Conservation (phyloP, 2,329 filamentous ascomycete species). For the Colletotrichum gigasporum region DNA sequence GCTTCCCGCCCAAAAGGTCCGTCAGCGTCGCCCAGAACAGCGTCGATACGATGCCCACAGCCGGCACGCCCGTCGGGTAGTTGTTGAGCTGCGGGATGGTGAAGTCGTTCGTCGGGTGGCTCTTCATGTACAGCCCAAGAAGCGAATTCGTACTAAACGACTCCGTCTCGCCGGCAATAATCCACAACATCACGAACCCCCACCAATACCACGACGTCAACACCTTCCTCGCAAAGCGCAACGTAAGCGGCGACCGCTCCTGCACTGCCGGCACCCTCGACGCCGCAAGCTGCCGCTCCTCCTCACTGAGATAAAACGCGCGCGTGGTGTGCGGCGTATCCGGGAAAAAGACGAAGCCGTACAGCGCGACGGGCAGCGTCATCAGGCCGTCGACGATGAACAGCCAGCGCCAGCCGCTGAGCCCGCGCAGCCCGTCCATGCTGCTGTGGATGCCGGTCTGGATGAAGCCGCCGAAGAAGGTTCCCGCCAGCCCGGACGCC, state of each 20-base stretch:
- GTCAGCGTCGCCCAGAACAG: slow-evolving; percentile 77
- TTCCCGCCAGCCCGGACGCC: slow-evolving; percentile 66
- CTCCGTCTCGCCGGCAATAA: slow-evolving; percentile 77
- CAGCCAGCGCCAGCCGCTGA: slow-evolving; percentile 40
- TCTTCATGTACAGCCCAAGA: slow-evolving; percentile 59
- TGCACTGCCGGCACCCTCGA: slow-evolving; percentile 49
- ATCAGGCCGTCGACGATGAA: slow-evolving; percentile 57
- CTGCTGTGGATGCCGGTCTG: slow-evolving; percentile 61
- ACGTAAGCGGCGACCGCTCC: slow-evolving; percentile 55
- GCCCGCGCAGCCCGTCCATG: slow-evolving; percentile 51
- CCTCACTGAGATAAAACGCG: slow-evolving; percentile 46
- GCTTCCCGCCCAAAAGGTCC: slow-evolving; percentile 69
- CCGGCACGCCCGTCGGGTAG: slow-evolving; percentile 66
- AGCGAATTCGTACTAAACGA: slow-evolving; percentile 74
- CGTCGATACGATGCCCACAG: slow-evolving; percentile 67
- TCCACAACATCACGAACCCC: slow-evolving; percentile 73
- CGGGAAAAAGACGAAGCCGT: slow-evolving; percentile 59
- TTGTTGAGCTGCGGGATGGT: slow-evolving; percentile 62
- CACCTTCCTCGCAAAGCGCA: slow-evolving; percentile 62
- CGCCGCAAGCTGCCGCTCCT: slow-evolving; percentile 50
- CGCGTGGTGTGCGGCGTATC: slow-evolving; percentile 52
- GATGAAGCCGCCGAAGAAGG: slow-evolving; percentile 69
- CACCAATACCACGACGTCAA: slow-evolving; percentile 72
- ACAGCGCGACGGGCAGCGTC: slow-evolving; percentile 61
- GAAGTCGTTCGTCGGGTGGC: slow-evolving; percentile 53